Percentiles rank a stretch among this genome's conserved stretches.
phyloP scores from a whole-genome alignment of 352 stramenopile genomes.

The Phytopythium oedochilum region DNA sequence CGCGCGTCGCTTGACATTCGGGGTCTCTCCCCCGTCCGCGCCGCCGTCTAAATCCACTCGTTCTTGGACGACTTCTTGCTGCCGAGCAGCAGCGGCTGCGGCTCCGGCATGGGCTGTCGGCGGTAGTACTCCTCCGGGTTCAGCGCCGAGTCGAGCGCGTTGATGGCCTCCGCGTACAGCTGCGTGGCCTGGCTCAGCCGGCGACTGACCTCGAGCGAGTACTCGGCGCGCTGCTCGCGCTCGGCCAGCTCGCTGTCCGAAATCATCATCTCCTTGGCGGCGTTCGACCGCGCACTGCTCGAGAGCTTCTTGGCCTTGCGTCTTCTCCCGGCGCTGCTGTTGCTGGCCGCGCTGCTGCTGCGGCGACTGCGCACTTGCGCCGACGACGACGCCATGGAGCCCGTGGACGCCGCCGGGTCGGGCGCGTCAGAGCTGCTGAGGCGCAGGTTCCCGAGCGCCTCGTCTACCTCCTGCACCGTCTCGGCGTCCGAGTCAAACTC shows the following conservation, averaged over 20 bases:
- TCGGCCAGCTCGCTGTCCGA: slow-evolving; percentile 23
- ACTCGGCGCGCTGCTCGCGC: slow-evolving; percentile 24
- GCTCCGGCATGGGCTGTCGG: slow-evolving; percentile 28
- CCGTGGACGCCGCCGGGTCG: slow-evolving; percentile 25
- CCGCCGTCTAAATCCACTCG: slow-evolving; percentile 36
- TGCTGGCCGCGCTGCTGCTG: not conserved
- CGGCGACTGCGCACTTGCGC: not conserved
- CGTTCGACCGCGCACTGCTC: slow-evolving; percentile 1
- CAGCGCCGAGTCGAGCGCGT: slow-evolving; percentile 39
- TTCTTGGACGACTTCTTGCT: slow-evolving; percentile 42
- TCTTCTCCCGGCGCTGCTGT: slow-evolving; percentile 3
- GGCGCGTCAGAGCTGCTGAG: slow-evolving; percentile 25
- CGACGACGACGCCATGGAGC: slow-evolving; percentile 23
- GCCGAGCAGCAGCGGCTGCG: slow-evolving; percentile 46
- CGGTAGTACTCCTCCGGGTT: slow-evolving; percentile 20
- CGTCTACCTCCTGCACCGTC: slow-evolving; percentile 30
- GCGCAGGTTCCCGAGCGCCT: slow-evolving; percentile 19
- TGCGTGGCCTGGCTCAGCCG: slow-evolving; percentile 50
- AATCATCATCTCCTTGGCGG: slow-evolving; percentile 14
- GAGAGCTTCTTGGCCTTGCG: slow-evolving; percentile 7
- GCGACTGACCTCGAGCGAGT: slow-evolving; percentile 32
- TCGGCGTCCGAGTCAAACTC: slow-evolving; percentile 25
- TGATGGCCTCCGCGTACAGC: slow-evolving; percentile 53
- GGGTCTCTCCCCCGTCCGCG: too few species aligned
- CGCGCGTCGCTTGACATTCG: not conserved